phyloP scores from a whole-genome alignment of 148 eudicot species.

The Linanthus parryae region DNA sequence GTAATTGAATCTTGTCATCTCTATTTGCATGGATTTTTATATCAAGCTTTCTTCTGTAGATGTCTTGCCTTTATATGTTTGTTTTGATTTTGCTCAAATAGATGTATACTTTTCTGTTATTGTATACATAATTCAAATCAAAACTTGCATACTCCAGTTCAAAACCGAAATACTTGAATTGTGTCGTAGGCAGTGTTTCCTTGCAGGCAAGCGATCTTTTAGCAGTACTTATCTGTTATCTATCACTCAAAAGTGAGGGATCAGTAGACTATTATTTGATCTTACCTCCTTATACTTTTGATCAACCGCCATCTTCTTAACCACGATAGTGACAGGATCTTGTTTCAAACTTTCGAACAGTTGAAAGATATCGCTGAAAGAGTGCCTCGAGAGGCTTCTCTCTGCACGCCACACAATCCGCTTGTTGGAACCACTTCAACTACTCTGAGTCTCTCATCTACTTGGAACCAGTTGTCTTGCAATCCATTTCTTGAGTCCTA shows the following conservation, averaged over 20 bases:
- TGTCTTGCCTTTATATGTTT: no score
- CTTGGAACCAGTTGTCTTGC: slow-evolving; percentile 25
- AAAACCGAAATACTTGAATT: no score
- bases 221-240: no score
- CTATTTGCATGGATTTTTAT: no score
- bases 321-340: not conserved
- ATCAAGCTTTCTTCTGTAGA: no score
- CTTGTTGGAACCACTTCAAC: slow-evolving; percentile 4
- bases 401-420: not conserved
- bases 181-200: no score
- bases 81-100: no score
- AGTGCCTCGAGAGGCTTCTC: slow-evolving; percentile 17
- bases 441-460: slow-evolving; percentile 6
- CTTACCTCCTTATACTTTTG: not conserved
- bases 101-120: no score
- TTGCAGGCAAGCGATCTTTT: no score
- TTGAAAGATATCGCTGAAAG: slow-evolving; percentile 49
- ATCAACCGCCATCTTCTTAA: not conserved
- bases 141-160: no score
- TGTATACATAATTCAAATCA: no score
- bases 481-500: slow-evolving; percentile 18
- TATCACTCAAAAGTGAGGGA: not conserved
- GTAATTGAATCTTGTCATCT: no score
- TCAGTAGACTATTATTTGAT: not conserved
- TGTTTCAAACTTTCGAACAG: slow-evolving; percentile 18